Evolutionary conservation across 2,329 filamentous ascomycete species (phyloP).

Genomic region (Talaromyces sp.): DNA sequence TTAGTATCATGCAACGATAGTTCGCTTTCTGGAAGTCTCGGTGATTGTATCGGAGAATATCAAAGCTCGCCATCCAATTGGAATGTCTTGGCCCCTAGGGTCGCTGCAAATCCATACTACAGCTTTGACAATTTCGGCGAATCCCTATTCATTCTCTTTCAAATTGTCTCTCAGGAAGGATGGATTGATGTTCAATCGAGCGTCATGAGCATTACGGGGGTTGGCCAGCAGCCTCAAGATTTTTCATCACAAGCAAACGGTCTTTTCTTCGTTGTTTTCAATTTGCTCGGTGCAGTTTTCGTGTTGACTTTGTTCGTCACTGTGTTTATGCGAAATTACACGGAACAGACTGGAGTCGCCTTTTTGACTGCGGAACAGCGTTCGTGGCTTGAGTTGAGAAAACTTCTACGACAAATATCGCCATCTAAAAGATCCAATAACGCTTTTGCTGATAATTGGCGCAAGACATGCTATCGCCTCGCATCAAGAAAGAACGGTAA

Average conservation of each 20-base stretch:
- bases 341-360: slow-evolving; percentile 94
- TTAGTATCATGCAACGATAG: slow-evolving; percentile 77
- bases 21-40: slow-evolving; percentile 52
- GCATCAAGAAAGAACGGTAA: slow-evolving; percentile 90
- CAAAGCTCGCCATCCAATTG: slow-evolving; percentile 74
- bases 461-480: slow-evolving; percentile 90
- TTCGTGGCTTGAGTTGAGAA: slow-evolving; percentile 92
- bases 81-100: slow-evolving; percentile 77
- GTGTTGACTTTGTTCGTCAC: slow-evolving; percentile 96
- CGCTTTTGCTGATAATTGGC: slow-evolving; percentile 72
- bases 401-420: slow-evolving; percentile 85
- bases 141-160: slow-evolving; percentile 92
- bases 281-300: slow-evolving; percentile 92
- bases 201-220: slow-evolving; percentile 75
- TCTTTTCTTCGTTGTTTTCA: slow-evolving; percentile 93
- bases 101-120: slow-evolving; percentile 77
- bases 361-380: slow-evolving; percentile 94
- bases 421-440: slow-evolving; percentile 88
- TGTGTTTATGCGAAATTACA: slow-evolving; percentile 99
- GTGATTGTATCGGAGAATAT: slow-evolving; percentile 82
- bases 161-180: slow-evolving; percentile 97
- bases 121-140: slow-evolving; percentile 94
- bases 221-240: slow-evolving; percentile 67
- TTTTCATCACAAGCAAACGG: slow-evolving; percentile 77
- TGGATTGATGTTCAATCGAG: slow-evolving; percentile 93